A percentile compares a stretch with the other conserved stretches of the same genome.
Conservation (phyloP, 2,329 filamentous ascomycete species). For the Xylariaceae sp. region DNA sequence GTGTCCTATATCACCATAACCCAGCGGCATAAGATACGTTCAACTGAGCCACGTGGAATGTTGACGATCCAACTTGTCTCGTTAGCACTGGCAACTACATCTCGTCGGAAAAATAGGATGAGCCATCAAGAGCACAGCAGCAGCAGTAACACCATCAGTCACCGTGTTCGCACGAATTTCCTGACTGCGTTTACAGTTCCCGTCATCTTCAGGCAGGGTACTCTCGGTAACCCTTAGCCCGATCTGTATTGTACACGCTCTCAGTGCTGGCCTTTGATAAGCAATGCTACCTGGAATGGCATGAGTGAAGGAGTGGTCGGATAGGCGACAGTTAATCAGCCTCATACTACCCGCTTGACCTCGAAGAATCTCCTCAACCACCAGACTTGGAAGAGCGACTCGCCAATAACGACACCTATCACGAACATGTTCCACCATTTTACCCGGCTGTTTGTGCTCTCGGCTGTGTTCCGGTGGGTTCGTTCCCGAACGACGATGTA, state of each 20-base stretch:
- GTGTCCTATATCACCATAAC: too few species aligned
- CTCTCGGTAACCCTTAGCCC: constrained; percentile 7
- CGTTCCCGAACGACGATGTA: constrained; percentile 95
- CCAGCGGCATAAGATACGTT: too few species aligned
- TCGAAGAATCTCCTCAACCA: constrained; percentile 99
- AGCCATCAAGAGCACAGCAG: too few species aligned
- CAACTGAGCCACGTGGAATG: too few species aligned
- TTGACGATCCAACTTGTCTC: too few species aligned
- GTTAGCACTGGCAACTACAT: too few species aligned
- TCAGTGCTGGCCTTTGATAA: constrained; percentile 15
- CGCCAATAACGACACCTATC: constrained; percentile 76
- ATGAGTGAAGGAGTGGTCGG: too few species aligned
- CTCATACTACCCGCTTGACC: constrained; percentile 61
- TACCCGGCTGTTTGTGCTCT: constrained; percentile 93
- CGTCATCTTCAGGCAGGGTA: too few species aligned
- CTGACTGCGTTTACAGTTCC: too few species aligned
- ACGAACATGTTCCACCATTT: constrained; percentile 99
- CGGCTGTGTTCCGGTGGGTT: constrained; percentile 95
- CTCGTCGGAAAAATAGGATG: too few species aligned
- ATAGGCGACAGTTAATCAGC: constrained; percentile 2
- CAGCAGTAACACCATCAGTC: too few species aligned
- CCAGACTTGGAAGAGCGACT: constrained; percentile 98
- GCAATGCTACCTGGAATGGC: constrained; percentile 18
- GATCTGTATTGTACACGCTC: constrained; percentile 11
- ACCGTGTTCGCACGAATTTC: too few species aligned